These are phyloP conservation scores for Geranium rotundifolium DNA, from an alignment of 345 rosid genomes.

Conservation along the genomic window DNA sequence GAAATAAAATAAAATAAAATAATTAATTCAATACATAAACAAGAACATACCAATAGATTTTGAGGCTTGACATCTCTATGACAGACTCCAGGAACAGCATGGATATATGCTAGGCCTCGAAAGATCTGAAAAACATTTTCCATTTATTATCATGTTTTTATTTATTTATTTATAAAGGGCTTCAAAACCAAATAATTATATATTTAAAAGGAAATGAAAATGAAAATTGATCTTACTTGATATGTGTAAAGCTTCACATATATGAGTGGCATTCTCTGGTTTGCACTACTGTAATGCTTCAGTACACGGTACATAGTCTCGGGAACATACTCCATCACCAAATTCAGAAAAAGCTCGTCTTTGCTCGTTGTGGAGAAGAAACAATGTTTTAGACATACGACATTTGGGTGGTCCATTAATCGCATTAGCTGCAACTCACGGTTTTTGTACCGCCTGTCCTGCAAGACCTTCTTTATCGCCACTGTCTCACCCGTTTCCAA, in stretches of 20 bases:
- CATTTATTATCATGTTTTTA: not conserved
- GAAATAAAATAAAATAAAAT: not conserved
- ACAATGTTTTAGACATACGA: constrained; percentile 41
- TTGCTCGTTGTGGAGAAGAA: constrained; percentile 51
- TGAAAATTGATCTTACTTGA: constrained; percentile 32
- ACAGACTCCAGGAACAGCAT: constrained; percentile 65
- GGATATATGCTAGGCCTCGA: constrained; percentile 76
- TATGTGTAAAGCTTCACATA: constrained; percentile 54
- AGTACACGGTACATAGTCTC: constrained; percentile 45
- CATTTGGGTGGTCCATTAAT: constrained; percentile 50
- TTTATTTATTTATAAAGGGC: too few relatives aligned
- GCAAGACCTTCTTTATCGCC: constrained; percentile 52
- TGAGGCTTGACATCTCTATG: constrained; percentile 95
- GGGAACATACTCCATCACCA: constrained; percentile 50
- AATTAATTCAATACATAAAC: not conserved
- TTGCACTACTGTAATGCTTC: constrained; percentile 39
- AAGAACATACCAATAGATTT: constrained; percentile 66
- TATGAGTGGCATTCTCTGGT: constrained; percentile 46
- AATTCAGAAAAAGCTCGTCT: constrained; percentile 46
- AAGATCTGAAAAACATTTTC: constrained; percentile 45
- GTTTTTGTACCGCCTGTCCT: constrained; percentile 49
- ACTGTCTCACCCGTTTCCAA: constrained; percentile 51
- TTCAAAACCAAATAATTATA: too few relatives aligned
- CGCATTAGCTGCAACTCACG: constrained; percentile 59
- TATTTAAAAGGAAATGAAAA: not conserved